phyloP scores from a whole-genome alignment of 2,329 filamentous ascomycete genomes.

The Dactylonectria macrodidyma region DNA sequence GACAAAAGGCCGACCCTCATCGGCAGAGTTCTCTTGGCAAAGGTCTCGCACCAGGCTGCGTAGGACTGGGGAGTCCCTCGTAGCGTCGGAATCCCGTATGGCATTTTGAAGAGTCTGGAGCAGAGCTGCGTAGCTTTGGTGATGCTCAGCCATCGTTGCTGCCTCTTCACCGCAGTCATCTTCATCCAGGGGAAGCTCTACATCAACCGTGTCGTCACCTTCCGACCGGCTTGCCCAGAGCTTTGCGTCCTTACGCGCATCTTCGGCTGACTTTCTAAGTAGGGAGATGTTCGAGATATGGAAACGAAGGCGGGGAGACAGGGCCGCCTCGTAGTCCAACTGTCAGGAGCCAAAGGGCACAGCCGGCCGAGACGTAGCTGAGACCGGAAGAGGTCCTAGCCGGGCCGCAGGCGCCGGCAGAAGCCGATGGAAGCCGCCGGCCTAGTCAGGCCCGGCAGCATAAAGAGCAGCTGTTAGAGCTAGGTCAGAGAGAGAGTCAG shows the following conservation, averaged over 20 bases:
- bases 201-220: background rate
- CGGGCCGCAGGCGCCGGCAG: too few relatives aligned
- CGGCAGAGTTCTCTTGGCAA: constrained; percentile 12
- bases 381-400: too few relatives aligned
- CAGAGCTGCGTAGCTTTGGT: constrained; percentile 30
- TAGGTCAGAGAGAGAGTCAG: too few relatives aligned
- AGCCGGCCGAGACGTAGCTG: too few relatives aligned
- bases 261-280: constrained; percentile 27
- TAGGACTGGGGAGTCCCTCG: constrained; percentile 26
- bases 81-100: constrained; percentile 27
- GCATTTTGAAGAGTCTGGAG: constrained; percentile 28
- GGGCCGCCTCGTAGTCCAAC: constrained; percentile 2
- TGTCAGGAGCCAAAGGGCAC: too few relatives aligned
- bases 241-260: constrained; percentile 19
- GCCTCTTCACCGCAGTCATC: constrained; percentile 8
- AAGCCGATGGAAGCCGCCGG: too few relatives aligned
- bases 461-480: too few relatives aligned
- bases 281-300: constrained; percentile 29
- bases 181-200: constrained; percentile 27
- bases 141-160: constrained; percentile 21
- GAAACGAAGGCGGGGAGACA: constrained; percentile 19
- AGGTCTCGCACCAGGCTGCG: constrained; percentile 20
- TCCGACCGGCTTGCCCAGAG: constrained; percentile 27
- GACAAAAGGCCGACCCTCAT: constrained; percentile 22
- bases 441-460: too few relatives aligned